phyloP scores from a whole-genome alignment of 345 rosid species.

The Rhodamnia rubescens region DNA sequence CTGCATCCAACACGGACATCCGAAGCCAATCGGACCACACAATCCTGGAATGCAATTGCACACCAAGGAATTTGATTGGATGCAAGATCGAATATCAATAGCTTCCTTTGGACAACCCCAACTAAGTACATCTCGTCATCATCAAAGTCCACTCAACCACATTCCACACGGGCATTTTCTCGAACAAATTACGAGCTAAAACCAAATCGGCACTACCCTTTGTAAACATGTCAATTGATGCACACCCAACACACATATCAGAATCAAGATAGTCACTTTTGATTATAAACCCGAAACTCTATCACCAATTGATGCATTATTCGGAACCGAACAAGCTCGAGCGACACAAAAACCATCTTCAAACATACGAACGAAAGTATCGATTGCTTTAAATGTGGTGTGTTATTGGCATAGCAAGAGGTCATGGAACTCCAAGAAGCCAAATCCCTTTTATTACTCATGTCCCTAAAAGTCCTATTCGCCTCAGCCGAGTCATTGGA shows the following conservation, averaged over 20 bases:
- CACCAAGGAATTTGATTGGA: slow-evolving; percentile 6
- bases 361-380: not conserved
- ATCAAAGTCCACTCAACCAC: slow-evolving; percentile 11
- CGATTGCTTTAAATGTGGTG: slow-evolving; percentile 27
- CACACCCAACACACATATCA: slow-evolving; percentile 57
- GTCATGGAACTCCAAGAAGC: slow-evolving; percentile 77
- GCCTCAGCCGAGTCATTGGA: slow-evolving; percentile 38
- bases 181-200: slow-evolving; percentile 48
- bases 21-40: slow-evolving; percentile 21
- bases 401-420: slow-evolving; percentile 50
- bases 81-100: not conserved
- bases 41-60: slow-evolving; percentile 58
- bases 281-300: slow-evolving; percentile 36
- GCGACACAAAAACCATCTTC: not conserved
- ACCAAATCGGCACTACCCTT: slow-evolving; percentile 36
- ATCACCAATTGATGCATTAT: slow-evolving; percentile 14
- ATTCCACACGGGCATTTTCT: not conserved
- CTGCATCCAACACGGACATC: slow-evolving; percentile 63
- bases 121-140: slow-evolving; percentile 42
- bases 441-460: slow-evolving; percentile 48
- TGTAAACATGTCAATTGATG: slow-evolving; percentile 59
- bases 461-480: slow-evolving; percentile 24
- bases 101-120: slow-evolving; percentile 39
- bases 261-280: slow-evolving; percentile 45
- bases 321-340: slow-evolving; percentile 42